Evolutionary conservation across 306 rosid species (phyloP).

Genomic region (Fagus sylvatica): DNA sequence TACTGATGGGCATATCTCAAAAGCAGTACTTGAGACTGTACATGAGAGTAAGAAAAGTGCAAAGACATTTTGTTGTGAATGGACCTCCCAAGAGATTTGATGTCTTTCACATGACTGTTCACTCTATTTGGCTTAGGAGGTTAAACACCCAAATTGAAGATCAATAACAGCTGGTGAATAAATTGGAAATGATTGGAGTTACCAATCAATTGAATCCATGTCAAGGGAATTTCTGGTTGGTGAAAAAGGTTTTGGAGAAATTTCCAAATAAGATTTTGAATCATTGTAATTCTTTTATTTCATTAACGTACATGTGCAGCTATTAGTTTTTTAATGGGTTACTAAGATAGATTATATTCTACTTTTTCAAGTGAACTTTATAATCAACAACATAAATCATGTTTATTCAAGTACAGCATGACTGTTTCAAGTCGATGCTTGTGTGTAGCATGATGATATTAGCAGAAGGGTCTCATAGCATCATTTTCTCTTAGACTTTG

Average conservation of each 20-base stretch:
- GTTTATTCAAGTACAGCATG: not conserved
- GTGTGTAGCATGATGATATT: not conserved
- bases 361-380: not conserved
- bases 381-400: not conserved
- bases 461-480: not conserved
- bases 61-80: constrained; percentile 61
- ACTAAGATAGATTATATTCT: not conserved
- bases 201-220: not conserved
- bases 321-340: not conserved
- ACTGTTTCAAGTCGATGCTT: not conserved
- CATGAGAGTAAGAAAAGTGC: constrained; percentile 48
- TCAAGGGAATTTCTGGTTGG: not conserved
- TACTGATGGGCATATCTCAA: constrained; percentile 50
- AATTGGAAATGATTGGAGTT: not conserved
- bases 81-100: constrained; percentile 54
- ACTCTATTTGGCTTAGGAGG: constrained; percentile 68
- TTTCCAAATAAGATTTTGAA: not conserved
- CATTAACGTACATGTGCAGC: not conserved
- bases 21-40: constrained; percentile 41
- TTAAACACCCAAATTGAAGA: constrained; percentile 44
- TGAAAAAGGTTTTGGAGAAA: not conserved
- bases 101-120: constrained; percentile 53
- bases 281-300: not conserved
- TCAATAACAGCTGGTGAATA: not conserved
- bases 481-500: constrained; percentile 17